phyloP scores from a whole-genome alignment of 1,284 basidiomycete species.

The Fomitopsis schrenkii region DNA sequence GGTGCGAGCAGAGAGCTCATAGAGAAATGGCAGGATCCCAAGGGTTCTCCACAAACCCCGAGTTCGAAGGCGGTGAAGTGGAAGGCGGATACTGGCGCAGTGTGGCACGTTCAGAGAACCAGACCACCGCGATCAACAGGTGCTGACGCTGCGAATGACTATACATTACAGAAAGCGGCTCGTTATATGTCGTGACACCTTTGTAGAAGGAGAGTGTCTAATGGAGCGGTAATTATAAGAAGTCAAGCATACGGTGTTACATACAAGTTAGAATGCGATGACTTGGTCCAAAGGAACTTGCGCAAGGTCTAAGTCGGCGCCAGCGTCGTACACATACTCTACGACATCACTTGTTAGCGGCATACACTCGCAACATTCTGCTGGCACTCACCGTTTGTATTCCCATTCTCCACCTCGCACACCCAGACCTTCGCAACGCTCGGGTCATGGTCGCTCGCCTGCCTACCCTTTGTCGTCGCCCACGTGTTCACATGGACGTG shows the following conservation, averaged over 20 bases:
- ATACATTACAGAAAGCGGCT: slow-evolving; percentile 16
- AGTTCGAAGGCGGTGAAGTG: slow-evolving; percentile 21
- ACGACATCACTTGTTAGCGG: too few species aligned
- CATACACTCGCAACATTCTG: too few species aligned
- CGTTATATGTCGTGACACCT: slow-evolving; percentile 16
- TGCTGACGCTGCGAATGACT: neutral
- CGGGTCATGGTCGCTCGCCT: slow-evolving; percentile 59
- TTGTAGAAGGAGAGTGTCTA: too few species aligned
- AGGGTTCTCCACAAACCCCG: slow-evolving; percentile 19
- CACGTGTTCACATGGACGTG: slow-evolving; percentile 61
- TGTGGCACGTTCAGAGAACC: slow-evolving; percentile 13
- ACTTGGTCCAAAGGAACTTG: neutral
- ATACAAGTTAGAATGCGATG: neutral
- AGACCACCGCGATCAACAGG: neutral
- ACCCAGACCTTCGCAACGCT: slow-evolving; percentile 48
- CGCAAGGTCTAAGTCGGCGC: neutral
- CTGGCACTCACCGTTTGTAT: neutral
- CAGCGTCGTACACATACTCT: neutral
- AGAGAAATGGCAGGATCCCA: slow-evolving; percentile 18
- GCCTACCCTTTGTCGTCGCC: slow-evolving; percentile 35
- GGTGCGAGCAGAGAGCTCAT: slow-evolving; percentile 12
- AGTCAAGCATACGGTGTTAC: neutral
- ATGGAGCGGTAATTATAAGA: too few species aligned
- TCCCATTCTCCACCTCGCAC: slow-evolving; percentile 26
- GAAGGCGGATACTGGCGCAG: slow-evolving; percentile 11